These are phyloP conservation scores for Silene coronaria DNA, from an alignment of 179 eudicot genomes.

Conservation along the genomic window DNA sequence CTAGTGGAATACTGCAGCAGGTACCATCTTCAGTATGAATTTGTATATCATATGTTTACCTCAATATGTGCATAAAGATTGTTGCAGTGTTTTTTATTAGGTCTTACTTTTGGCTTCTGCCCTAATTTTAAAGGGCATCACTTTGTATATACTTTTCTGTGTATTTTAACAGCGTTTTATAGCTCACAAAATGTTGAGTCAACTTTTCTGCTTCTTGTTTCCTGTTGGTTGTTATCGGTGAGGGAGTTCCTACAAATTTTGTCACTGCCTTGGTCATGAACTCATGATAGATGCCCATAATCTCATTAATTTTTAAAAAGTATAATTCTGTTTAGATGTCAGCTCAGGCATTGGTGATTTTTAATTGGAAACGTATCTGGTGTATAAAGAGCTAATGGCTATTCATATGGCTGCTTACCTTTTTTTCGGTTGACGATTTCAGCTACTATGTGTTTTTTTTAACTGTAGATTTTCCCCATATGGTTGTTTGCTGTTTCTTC, in stretches of 20 bases:
- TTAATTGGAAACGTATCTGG: neutral
- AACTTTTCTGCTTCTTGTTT: neutral
- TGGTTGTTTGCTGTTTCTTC: too few species aligned
- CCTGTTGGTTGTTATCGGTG: neutral
- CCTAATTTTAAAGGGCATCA: neutral
- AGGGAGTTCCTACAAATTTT: neutral
- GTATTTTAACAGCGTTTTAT: neutral
- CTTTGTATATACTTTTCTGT: neutral
- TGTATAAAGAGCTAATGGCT: neutral
- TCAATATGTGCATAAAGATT: neutral
- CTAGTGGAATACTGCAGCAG: conserved; percentile 38
- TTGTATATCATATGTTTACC: conserved; percentile 7
- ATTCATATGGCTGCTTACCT: neutral
- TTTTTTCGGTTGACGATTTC: neutral
- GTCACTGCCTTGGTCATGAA: neutral
- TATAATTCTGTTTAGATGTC: neutral
- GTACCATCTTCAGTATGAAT: conserved; percentile 45
- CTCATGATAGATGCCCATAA: neutral
- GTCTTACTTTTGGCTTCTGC: neutral
- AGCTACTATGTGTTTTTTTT: neutral
- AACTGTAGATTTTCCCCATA: neutral
- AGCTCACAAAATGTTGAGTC: neutral
- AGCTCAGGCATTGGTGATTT: neutral
- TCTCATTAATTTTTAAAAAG: neutral
- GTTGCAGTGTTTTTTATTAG: neutral